Percentiles rank a stretch among this genome's conserved stretches.
These are phyloP conservation scores for Macrocybe gigantea DNA, from an alignment of 768 basidiomycete genomes.

Conservation along the genomic window DNA sequence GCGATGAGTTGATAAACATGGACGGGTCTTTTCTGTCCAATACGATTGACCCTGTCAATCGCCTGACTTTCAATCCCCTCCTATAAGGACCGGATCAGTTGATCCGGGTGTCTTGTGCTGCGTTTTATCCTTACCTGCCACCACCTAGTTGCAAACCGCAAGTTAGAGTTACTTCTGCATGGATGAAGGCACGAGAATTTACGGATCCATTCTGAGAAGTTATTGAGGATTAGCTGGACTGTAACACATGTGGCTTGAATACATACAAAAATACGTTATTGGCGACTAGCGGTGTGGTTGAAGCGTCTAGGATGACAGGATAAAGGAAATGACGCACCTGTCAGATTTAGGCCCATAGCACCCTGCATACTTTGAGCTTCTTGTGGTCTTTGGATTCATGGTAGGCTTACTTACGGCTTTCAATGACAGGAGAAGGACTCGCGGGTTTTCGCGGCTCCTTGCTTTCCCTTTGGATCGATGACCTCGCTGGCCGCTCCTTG, in stretches of 20 bases:
- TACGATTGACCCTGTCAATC: constrained; percentile 76
- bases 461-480: constrained; percentile 28
- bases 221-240: constrained; percentile 5
- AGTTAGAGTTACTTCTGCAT: too few species aligned
- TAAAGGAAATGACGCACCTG: constrained; percentile 27
- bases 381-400: neutral
- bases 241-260: neutral
- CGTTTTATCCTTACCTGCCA: constrained; percentile 47
- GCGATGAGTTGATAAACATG: constrained; percentile 89
- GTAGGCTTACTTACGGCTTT: constrained; percentile 45
- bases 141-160: constrained; percentile 42
- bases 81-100: constrained; percentile 21
- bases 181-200: constrained; percentile 23
- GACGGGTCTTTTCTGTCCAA: constrained; percentile 79
- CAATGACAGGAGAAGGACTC: constrained; percentile 81
- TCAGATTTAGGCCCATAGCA: constrained; percentile 82
- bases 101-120: neutral
- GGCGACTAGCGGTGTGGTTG: constrained; percentile 39
- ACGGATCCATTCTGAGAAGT: constrained; percentile 72
- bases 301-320: neutral
- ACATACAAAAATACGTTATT: constrained; percentile 81
- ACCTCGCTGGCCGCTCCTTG: constrained; percentile 10
- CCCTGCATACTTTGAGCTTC: constrained; percentile 33
- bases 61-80: constrained; percentile 85
- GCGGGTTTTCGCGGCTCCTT: constrained; percentile 46